Base-by-base conservation (phyloP, 345 rosid species). In the Eutrema japonicum region DNA sequence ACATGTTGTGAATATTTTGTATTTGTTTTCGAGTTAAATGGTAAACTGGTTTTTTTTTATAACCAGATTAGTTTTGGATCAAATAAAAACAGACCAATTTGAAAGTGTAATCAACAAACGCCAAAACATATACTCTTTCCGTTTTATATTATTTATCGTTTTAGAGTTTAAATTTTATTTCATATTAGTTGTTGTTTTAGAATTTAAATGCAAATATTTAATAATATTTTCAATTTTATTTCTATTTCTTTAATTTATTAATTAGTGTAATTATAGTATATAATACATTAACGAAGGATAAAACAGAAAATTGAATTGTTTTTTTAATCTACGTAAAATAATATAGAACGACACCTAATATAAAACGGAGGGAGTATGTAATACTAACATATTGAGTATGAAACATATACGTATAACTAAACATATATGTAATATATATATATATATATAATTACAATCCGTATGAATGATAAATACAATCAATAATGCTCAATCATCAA, bases 401-500 rank as follows among this genome's bases (percentile, higher is more conserved):
- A 32, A 32, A 4, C 35, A 32, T 32, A 32, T 32, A 32, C 35
- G 35, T 32, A 32, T 0, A 32, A 32, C 35, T 32, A 32, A 32
- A 32, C 35, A 3, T 30, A 4, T 30, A 30, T 30, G 32, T 30
- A 27, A 9, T 0, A 26, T 8, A 64, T 16, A 14, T 18, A 43
- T 30, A n/a, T n/a, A 18, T 40, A 61, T 12, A 40, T 47, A 0
- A 8, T 6, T 10, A 43, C 26, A 47, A 27, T 38, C 12, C 5
- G 30, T 10, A 4, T 66, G 45, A 37, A 35, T 9, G 8, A 22
- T 30, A 22, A 16, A 60, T 41, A 56, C 9, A 48, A 46, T 54
- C 57, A 27, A 55, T 64, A 55, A 47, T 66, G 52, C 38, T 29
- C 50, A 10, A 47, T 56, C 43, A 48, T 13, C 58, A 3, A 74